These are phyloP conservation scores for Pleurotus sapidus DNA, from an alignment of 768 basidiomycete genomes.

Conservation along the genomic window DNA sequence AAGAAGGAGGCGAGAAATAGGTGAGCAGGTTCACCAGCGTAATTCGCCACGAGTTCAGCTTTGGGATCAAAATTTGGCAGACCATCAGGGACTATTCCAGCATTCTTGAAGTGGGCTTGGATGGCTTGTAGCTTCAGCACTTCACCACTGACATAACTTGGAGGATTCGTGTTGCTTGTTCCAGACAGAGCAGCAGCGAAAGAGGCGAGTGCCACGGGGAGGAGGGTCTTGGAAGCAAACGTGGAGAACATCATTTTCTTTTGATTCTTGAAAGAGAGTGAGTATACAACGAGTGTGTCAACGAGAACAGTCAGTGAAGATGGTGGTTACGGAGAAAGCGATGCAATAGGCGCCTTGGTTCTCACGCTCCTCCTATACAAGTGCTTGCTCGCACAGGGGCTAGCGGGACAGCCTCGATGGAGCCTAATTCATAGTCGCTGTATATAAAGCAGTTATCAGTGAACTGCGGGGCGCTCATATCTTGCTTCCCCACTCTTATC, in stretches of 20 bases:
- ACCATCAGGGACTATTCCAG: constrained; percentile 60
- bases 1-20: background rate
- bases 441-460: too few relatives aligned
- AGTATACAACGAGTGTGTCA: too few relatives aligned
- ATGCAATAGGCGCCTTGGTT: too few relatives aligned
- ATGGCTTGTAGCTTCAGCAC: constrained; percentile 52
- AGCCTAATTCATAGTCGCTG: too few relatives aligned
- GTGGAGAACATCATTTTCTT: too few relatives aligned
- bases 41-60: constrained; percentile 53
- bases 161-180: background rate
- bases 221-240: background rate
- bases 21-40: constrained; percentile 25
- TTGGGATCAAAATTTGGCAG: constrained; percentile 56
- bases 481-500: background rate
- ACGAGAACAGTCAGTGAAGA: too few relatives aligned
- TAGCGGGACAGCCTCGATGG: too few relatives aligned
- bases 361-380: too few relatives aligned
- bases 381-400: too few relatives aligned
- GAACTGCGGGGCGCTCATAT: background rate
- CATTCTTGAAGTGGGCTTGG: constrained; percentile 64
- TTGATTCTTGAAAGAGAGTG: too few relatives aligned
- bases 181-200: background rate
- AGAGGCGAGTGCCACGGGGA: background rate
- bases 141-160: too few relatives aligned
- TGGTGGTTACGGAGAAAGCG: too few relatives aligned